These are phyloP conservation scores for Pseudogymnoascus sp. DNA, from an alignment of 2,329 filamentous ascomycete species.

Conservation along the genomic window DNA sequence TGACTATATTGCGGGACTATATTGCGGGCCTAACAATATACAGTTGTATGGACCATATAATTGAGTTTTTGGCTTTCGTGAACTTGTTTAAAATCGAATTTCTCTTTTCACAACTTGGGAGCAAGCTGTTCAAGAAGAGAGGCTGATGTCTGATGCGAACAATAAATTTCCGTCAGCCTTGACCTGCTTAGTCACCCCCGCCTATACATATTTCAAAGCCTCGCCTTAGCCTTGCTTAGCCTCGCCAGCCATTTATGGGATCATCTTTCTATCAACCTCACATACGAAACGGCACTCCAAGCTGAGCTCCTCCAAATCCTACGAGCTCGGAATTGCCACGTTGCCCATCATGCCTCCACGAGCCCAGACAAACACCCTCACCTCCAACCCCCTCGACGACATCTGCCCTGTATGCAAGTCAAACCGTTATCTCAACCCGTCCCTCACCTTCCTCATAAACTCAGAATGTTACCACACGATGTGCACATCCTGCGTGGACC, in stretches of 20 bases:
- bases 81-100: neutral
- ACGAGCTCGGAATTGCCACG: neutral
- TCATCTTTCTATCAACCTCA: neutral
- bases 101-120: neutral
- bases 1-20: no score
- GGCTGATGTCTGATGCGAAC: neutral
- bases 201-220: slow-evolving; percentile 7
- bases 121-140: neutral
- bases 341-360: slow-evolving; percentile 1
- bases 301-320: neutral
- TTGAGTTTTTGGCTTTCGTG: neutral
- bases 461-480: slow-evolving; percentile 99
- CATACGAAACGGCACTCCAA: neutral
- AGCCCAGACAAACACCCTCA: neutral
- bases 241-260: neutral
- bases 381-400: slow-evolving; percentile 38
- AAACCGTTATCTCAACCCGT: slow-evolving; percentile 85
- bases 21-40: neutral
- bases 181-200: slow-evolving; percentile 10
- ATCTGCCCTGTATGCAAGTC: slow-evolving; percentile 97
- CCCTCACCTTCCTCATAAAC: slow-evolving; percentile 93
- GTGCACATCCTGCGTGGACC: slow-evolving; percentile 92
- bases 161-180: slow-evolving; percentile 9
- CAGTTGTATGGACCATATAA: neutral
- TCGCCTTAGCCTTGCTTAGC: slow-evolving; percentile 8